These are phyloP conservation scores for Plasmodium knowlesi DNA, from an alignment of 169 alveolate genomes.

Conservation along the genomic window DNA sequence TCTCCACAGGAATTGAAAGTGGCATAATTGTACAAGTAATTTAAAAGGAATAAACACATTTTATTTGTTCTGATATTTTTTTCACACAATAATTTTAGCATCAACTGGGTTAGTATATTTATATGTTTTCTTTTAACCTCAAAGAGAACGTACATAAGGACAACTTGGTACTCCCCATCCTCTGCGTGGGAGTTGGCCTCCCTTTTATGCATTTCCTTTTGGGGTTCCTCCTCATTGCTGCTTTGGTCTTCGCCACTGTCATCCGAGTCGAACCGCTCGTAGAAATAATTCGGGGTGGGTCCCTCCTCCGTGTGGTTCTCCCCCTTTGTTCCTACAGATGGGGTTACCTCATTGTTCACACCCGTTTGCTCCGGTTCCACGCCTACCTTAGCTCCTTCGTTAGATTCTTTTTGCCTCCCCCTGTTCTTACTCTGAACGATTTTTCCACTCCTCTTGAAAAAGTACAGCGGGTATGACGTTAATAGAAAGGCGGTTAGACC, in stretches of 20 bases:
- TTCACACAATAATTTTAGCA: conserved; percentile 59
- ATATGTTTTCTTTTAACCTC: conserved; percentile 42
- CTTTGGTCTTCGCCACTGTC: conserved; percentile 36
- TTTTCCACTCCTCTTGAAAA: conserved; percentile 15
- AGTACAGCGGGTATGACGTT: conserved; percentile 56
- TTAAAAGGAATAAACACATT: conserved; percentile 43
- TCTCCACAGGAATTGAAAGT: conserved; percentile 25
- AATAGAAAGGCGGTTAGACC: conserved; percentile 41
- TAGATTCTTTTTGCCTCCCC: background rate
- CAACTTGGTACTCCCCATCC: background rate
- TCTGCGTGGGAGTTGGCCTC: background rate
- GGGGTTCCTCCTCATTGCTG: background rate
- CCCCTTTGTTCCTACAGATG: background rate
- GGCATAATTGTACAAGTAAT: conserved; percentile 64
- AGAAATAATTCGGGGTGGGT: conserved; percentile 16
- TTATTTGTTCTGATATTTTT: conserved; percentile 69
- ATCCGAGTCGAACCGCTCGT: conserved; percentile 26
- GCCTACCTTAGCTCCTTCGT: background rate
- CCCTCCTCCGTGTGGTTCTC: background rate
- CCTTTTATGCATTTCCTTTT: background rate
- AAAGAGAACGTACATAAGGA: conserved; percentile 37
- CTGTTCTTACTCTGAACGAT: background rate
- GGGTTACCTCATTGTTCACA: background rate
- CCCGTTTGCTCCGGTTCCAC: background rate
- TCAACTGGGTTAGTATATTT: conserved; percentile 42